Base-by-base conservation (phyloP, 495 filamentous ascomycete species). In the Penicillium goetzii region DNA sequence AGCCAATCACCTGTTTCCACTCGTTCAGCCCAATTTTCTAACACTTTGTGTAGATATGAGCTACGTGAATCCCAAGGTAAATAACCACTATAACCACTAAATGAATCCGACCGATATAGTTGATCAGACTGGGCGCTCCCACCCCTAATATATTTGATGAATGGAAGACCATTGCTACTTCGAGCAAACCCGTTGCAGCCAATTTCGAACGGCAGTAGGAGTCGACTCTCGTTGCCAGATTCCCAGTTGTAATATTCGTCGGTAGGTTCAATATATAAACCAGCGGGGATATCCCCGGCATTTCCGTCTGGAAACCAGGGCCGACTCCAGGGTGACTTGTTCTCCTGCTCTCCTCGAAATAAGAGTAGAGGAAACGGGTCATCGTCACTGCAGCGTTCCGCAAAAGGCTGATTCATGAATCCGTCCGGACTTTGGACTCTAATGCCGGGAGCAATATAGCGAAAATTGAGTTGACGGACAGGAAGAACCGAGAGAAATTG, bases 41-140 rank as follows among this genome's bases (percentile, higher is more conserved):
- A 21, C 8, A 45, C 41, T 45, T 21, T 45, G 41, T 45, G 41
- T 45, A 45, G 41, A 10, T 45, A 45, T 45, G 41, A 45, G 41
- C 41, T 45, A 45, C 41, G 41, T 45, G 41, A 45, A 45, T 45
- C 41, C 41, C 41, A 45, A 21, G 41, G 41, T 21, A 45, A 45
- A 45, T 45, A 45, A 10, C 41, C 41, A 21, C 41, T 45, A 45
- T 21, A 45, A 8, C 19, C 41, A 45, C 19, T 45, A 21, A 45
- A 45, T 21, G 19, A 45, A 21, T 45, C 41, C 41, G 41, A 55
- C 3, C 28, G 15, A 21, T 45, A 45, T 45, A 45, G 41, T 10
- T 45, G 41, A 45, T 45, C 41, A 45, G 41, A 21, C 41, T 0
- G 3, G 41, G n/a, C 10, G 0, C 38, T 8, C 4, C 15, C 7